Conservation (phyloP, 352 stramenopile species). For the Pythium vanterpoolii region DNA sequence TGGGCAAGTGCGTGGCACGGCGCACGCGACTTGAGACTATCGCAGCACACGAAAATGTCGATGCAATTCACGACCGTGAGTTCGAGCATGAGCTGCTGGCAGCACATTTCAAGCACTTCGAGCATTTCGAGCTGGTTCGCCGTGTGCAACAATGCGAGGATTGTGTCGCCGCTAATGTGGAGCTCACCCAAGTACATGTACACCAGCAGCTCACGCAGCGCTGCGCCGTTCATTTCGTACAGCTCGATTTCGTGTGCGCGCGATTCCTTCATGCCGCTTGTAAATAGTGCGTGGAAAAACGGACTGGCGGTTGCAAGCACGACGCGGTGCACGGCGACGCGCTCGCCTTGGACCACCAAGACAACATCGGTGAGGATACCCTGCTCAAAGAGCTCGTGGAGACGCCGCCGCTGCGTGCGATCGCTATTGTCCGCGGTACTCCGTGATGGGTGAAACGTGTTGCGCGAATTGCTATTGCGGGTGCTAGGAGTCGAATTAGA, state of each 20-base stretch:
- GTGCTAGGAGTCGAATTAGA: conserved; percentile 2
- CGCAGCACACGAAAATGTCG: conserved; percentile 70
- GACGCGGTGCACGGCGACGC: conserved; percentile 56
- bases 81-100: conserved; percentile 68
- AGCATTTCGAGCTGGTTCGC: conserved; percentile 70
- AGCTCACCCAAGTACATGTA: conserved; percentile 77
- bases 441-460: neutral
- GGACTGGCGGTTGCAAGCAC: conserved; percentile 57
- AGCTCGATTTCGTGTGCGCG: conserved; percentile 41
- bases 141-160: conserved; percentile 57
- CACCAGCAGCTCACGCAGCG: conserved; percentile 47
- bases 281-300: conserved; percentile 78
- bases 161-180: conserved; percentile 46
- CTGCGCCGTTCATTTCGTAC: conserved; percentile 38
- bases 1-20: conserved; percentile 49
- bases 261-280: conserved; percentile 67
- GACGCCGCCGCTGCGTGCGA: conserved; percentile 33
- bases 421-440: neutral
- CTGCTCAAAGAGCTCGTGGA: conserved; percentile 45
- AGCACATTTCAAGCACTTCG: conserved; percentile 70
- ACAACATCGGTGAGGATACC: conserved; percentile 60
- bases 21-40: conserved; percentile 45
- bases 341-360: conserved; percentile 46
- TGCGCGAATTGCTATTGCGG: neutral
- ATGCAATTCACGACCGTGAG: conserved; percentile 64